Base-by-base conservation (phyloP, 108 stramenopile species). In the Bacterosira constricta region DNA sequence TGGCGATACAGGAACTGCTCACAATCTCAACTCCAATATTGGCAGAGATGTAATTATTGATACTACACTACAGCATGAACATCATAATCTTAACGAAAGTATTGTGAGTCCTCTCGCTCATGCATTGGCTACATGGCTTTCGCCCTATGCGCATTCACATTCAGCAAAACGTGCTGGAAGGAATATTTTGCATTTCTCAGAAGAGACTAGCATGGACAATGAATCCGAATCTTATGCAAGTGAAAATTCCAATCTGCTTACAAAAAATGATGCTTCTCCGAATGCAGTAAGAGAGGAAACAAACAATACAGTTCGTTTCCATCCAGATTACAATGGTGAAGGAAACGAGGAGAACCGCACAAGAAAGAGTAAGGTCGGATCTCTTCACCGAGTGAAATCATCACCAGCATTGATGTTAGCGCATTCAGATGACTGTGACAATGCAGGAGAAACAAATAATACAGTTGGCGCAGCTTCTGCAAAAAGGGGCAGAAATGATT, bases 341-440 rank as follows among this genome's bases (percentile, higher is more conserved):
- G 51, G 26, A 29, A 52, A n/a, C n/a, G n/a, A n/a, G n/a, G n/a
- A n/a, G 23, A 15, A 44, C 47, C 0, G 27, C 26, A 8, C 15
- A 38, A 34, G 9, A 25, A 21, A 46, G 37, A 9, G 30, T 35
- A 27, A 55, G 4, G 17, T 29, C 45, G 34, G 69, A 55, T 41
- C 34, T 57, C 52, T 69, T 49, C 26, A 42, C 53, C 41, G 66
- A 59, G 75, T 68, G 1, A 20, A 32, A 23, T 76, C 75, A 21
- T 77, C 75, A 15, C 75, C 75, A 49, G 75, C 75, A 46, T 63
- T 76, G 47, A 76, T 67, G 62, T 57, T 68, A 57, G 32, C 54
- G 10, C 18, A n/a, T 4, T 54, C 52, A 31, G 44, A 77, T 38
- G 55, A 77, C 29, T 11, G 21, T 18, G 41, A 26, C 41, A 18